Conservation (phyloP, 1,139 yeast genomes). For the Debaryomyces singareniensis region DNA sequence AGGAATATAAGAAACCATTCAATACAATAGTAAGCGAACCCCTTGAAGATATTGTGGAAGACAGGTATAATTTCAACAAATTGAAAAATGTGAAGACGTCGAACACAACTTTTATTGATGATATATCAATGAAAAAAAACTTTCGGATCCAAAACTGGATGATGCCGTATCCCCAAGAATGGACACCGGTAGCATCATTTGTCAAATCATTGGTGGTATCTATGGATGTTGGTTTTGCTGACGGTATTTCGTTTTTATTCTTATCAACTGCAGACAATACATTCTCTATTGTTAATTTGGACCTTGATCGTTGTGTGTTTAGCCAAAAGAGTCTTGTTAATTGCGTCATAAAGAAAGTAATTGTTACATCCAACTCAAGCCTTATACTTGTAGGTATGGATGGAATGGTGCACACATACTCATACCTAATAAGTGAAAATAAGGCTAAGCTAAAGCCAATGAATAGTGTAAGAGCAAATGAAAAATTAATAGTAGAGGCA, state of each 20-base stretch:
- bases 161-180: conserved; percentile 22
- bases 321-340: conserved; percentile 11
- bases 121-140: conserved; percentile 2
- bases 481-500: conserved; percentile 28
- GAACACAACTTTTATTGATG: too few species aligned
- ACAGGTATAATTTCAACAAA: conserved; percentile 34
- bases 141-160: conserved; percentile 17
- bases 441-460: conserved; percentile 7
- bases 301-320: conserved; percentile 8
- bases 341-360: conserved; percentile 30
- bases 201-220: conserved; percentile 20
- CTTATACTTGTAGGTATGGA: conserved; percentile 35
- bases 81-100: conserved; percentile 10
- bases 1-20: conserved; percentile 37
- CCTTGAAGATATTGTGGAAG: conserved; percentile 45
- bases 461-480: conserved; percentile 19
- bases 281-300: conserved; percentile 15
- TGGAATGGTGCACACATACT: conserved; percentile 21
- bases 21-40: conserved; percentile 30
- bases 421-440: conserved; percentile 8
- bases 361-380: conserved; percentile 10
- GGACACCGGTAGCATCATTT: conserved; percentile 5
- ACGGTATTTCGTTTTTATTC: conserved; percentile 10
- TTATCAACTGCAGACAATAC: conserved; percentile 22
- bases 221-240: conserved; percentile 10